Evolutionary conservation across 768 basidiomycete genomes (phyloP), one percentile per base, ranked within the genome.

Genomic region (Tricholoma furcatifolium): DNA sequence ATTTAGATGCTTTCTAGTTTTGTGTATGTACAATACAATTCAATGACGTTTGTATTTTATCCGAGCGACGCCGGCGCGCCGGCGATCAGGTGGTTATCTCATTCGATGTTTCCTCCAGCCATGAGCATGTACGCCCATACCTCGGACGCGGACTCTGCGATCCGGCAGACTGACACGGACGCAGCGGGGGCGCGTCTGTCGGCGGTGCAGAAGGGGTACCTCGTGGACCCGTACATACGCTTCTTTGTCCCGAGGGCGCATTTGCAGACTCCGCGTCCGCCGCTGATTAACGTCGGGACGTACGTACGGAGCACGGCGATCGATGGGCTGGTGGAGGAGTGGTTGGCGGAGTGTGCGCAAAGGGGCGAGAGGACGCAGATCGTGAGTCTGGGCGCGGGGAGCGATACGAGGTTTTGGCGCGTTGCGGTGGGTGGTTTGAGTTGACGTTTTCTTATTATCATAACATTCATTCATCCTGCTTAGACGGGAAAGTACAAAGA

Each of bases 331-430:
- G 83, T 95, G 0, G 70, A 82, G 24, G 68, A 75, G 42, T 94
- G 89, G 80, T 59, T 93, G 18, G 75, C 78, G 1, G 64, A 67
- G 38, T 63, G 61, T 18, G 72, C 72, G 8, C 76, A 70, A n/a
- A 76, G 68, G 54, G 2, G 27, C 7, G 27, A 27, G 27, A 65
- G 65, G 52, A 85, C 83, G 58, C 97, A 98, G 75, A 86, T 98
- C 49, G 81, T 98, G n/a, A 96, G 91, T 68, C 68, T 98, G 27
- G 97, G 97, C 0, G 89, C 95, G 2, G 97, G 97, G 20, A 98
- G 92, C 61, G 97, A 99, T 71, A 93, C 93, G 2, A 75, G 97
- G 48, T 98, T 91, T 66, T 99, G 96, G 94, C 78, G 94, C 51
- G 73, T 96, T 61, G 80, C 77, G 73, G 93, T 92, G 72, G 72